A percentile compares a stretch with the other conserved stretches of the same genome.
Evolutionary conservation across 108 stramenopile genomes (phyloP).

Genomic region (Nitzschia palea): DNA sequence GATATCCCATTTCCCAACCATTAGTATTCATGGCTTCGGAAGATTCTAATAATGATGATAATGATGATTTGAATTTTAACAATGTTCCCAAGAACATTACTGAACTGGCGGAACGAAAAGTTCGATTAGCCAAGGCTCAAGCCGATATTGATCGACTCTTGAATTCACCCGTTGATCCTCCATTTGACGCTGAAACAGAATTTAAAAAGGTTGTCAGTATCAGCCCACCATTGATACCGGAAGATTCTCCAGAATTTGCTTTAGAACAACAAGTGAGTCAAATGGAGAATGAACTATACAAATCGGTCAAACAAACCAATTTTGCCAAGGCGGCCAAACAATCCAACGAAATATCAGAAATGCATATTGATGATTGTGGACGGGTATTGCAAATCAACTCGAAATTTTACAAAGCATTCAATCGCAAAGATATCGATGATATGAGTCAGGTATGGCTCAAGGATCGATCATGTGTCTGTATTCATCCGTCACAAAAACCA

Average conservation of each 20-base stretch:
- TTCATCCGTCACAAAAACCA: constrained; percentile 75
- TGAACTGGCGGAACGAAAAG: constrained; percentile 7
- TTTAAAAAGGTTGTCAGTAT: constrained; percentile 53
- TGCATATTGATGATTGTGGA: constrained; percentile 83
- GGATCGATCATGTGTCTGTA: constrained; percentile 64
- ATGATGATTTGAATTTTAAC: background rate
- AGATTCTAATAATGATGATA: background rate
- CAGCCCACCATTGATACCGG: constrained; percentile 25
- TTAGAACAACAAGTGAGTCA: constrained; percentile 39
- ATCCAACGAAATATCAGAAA: constrained; percentile 56
- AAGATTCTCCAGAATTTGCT: constrained; percentile 29
- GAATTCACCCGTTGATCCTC: constrained; percentile 45
- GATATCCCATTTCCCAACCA: no score
- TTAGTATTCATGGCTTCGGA: background rate
- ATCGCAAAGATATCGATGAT: constrained; percentile 51
- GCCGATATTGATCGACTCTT: constrained; percentile 57
- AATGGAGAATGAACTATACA: constrained; percentile 47
- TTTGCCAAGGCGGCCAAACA: constrained; percentile 47
- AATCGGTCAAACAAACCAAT: constrained; percentile 44
- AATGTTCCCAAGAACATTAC: constrained; percentile 17
- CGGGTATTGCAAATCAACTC: constrained; percentile 75
- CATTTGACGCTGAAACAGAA: constrained; percentile 57
- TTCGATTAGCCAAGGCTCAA: constrained; percentile 42
- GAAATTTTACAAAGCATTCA: constrained; percentile 78
- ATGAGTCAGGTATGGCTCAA: constrained; percentile 80